Evolutionary conservation across 2,329 filamentous ascomycete genomes (phyloP).

Genomic region (Calcarisporium arbuscula): DNA sequence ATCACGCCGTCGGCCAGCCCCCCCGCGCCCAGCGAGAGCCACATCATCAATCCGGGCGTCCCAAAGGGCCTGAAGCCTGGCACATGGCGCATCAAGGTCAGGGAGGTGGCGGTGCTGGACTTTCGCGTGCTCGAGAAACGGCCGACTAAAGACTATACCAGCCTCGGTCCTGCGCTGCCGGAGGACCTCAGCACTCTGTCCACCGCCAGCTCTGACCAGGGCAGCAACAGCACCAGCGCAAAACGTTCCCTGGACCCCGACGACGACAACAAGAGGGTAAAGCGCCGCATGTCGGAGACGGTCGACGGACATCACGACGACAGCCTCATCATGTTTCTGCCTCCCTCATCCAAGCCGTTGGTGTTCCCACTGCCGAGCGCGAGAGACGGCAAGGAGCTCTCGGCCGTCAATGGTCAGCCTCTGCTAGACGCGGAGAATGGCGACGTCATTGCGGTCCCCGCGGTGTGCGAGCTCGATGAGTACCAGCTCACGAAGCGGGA

Average conservation of each 20-base stretch:
- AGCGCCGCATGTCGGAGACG: constrained; percentile 30
- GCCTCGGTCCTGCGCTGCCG: constrained; percentile 19
- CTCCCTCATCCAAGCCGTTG: constrained; percentile 41
- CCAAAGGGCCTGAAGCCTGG: constrained; percentile 45
- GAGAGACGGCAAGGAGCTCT: constrained; percentile 40
- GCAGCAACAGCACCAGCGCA: constrained; percentile 32
- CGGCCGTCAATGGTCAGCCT: constrained; percentile 39
- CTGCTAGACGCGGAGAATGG: constrained; percentile 44
- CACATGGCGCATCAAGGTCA: constrained; percentile 50
- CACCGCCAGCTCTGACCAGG: constrained; percentile 23
- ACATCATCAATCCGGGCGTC: constrained; percentile 36
- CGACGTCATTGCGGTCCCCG: constrained; percentile 42
- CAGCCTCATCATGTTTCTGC: constrained; percentile 50
- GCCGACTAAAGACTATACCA: constrained; percentile 34
- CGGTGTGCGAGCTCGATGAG: constrained; percentile 43
- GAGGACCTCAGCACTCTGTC: constrained; percentile 18
- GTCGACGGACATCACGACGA: constrained; percentile 28
- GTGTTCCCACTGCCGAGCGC: constrained; percentile 46
- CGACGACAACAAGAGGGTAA: constrained; percentile 37
- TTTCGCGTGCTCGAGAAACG: constrained; percentile 53
- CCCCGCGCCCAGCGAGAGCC: constrained; percentile 31
- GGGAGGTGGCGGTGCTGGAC: constrained; percentile 44
- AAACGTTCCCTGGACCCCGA: constrained; percentile 45
- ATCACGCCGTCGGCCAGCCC: constrained; percentile 34
- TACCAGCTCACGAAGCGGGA: constrained; percentile 51